These are phyloP conservation scores for Clavispora fructus DNA, from an alignment of 805 yeast genomes.

Conservation along the genomic window DNA sequence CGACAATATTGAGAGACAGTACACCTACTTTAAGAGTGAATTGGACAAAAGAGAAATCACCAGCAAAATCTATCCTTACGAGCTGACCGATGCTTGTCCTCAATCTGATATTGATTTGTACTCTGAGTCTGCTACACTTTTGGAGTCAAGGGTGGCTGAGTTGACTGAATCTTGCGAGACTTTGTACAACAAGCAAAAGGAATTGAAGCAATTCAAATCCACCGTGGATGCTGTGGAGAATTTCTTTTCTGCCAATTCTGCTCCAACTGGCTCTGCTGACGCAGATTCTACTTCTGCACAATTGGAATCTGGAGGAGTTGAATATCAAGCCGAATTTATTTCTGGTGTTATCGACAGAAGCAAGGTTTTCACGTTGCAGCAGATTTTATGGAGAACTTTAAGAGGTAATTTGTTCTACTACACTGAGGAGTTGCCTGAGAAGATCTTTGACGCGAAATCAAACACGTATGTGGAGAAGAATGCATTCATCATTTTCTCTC, in stretches of 20 bases:
- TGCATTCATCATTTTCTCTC: conserved; percentile 85
- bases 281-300: conserved; percentile 34
- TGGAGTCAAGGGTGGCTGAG: conserved; percentile 72
- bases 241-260: conserved; percentile 29
- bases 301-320: conserved; percentile 32
- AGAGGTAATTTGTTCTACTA: conserved; percentile 87
- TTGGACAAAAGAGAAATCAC: conserved; percentile 46
- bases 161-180: conserved; percentile 65
- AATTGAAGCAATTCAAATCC: conserved; percentile 65
- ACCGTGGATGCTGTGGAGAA: conserved; percentile 32
- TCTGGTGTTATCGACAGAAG: conserved; percentile 79
- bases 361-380: conserved; percentile 66
- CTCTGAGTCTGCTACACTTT: conserved; percentile 52
- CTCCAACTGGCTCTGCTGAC: conserved; percentile 20
- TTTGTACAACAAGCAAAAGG: conserved; percentile 57
- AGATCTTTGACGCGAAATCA: conserved; percentile 57
- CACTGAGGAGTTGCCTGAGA: conserved; percentile 65
- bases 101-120: conserved; percentile 70
- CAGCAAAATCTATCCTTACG: conserved; percentile 31
- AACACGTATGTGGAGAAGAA: conserved; percentile 62
- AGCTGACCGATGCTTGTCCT: conserved; percentile 22
- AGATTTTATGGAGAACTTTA: conserved; percentile 84
- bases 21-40: conserved; percentile 37
- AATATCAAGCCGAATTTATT: conserved; percentile 42
- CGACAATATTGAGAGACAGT: conserved; percentile 87